phyloP scores from a whole-genome alignment of 2,329 filamentous ascomycete species.

The Xylaria sp. region DNA sequence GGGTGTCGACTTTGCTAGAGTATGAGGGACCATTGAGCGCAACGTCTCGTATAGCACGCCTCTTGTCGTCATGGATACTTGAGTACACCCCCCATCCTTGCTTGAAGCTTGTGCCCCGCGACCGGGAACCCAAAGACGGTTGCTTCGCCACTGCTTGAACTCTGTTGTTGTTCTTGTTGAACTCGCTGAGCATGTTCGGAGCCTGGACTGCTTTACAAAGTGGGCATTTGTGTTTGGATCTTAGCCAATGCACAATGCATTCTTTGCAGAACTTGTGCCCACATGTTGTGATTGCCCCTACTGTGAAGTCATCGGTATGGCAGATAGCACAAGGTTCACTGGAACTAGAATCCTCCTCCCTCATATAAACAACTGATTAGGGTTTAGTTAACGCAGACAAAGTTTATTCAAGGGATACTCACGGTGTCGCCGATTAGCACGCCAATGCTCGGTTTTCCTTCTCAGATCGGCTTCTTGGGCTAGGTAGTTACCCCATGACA shows the following conservation, averaged over 20 bases:
- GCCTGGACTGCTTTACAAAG: slow-evolving; percentile 80
- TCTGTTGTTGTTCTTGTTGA: slow-evolving; percentile 79
- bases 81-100: slow-evolving; percentile 72
- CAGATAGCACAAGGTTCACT: slow-evolving; percentile 88
- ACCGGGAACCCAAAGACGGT: slow-evolving; percentile 31
- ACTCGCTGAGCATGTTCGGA: slow-evolving; percentile 79
- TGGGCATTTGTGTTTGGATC: slow-evolving; percentile 77
- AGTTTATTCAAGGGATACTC: slow-evolving; percentile 44
- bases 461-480: slow-evolving; percentile 62
- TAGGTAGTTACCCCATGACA: slow-evolving; percentile 54
- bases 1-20: slow-evolving; percentile 89
- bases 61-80: slow-evolving; percentile 74
- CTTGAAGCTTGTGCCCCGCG: slow-evolving; percentile 42
- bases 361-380: slow-evolving; percentile 61
- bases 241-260: slow-evolving; percentile 84
- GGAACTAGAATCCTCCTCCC: slow-evolving; percentile 67
- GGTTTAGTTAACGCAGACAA: slow-evolving; percentile 36
- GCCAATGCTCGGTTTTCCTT: slow-evolving; percentile 68
- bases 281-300: slow-evolving; percentile 86
- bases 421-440: slow-evolving; percentile 81
- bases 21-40: slow-evolving; percentile 78
- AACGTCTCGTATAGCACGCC: slow-evolving; percentile 84
- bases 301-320: slow-evolving; percentile 72
- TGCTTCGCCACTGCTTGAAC: slow-evolving; percentile 78
- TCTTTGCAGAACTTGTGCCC: slow-evolving; percentile 93